A percentile compares a stretch with the other conserved stretches of the same genome.
phyloP scores from a whole-genome alignment of 148 eudicot species.

The Oxyria digyna region DNA sequence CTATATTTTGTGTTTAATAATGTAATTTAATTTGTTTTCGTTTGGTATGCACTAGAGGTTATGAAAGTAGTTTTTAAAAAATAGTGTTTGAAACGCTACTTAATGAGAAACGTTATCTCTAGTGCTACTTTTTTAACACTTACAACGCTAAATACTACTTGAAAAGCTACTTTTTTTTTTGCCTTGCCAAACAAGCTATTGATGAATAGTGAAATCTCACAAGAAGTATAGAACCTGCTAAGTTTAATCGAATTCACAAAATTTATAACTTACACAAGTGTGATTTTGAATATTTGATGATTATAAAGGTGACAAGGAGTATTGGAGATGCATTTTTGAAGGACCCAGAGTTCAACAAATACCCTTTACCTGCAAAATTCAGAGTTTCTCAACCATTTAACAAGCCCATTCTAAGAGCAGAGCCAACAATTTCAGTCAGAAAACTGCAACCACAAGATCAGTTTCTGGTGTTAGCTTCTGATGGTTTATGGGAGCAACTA shows the following conservation, averaged over 20 bases:
- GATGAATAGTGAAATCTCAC: too few species aligned
- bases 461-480: slow-evolving; percentile 75
- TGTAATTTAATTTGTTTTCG: too few species aligned
- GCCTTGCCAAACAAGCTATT: too few species aligned
- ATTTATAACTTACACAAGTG: not conserved
- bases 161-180: too few species aligned
- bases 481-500: slow-evolving; percentile 91
- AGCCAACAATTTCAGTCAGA: slow-evolving; percentile 48
- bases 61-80: too few species aligned
- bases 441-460: slow-evolving; percentile 55
- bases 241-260: not conserved
- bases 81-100: too few species aligned
- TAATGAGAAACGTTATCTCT: too few species aligned
- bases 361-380: slow-evolving; percentile 53
- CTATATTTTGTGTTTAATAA: not conserved
- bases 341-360: slow-evolving; percentile 64
- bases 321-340: slow-evolving; percentile 84
- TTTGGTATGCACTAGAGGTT: too few species aligned
- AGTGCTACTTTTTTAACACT: too few species aligned
- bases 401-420: slow-evolving; percentile 54
- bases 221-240: too few species aligned
- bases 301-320: slow-evolving; percentile 60
- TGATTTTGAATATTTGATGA: not conserved
- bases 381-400: slow-evolving; percentile 39
- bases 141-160: too few species aligned